A percentile compares a stretch with the other conserved stretches of the same genome.
Conservation (phyloP, 2,329 filamentous ascomycete genomes). For the Trichoderma oligosporum region DNA sequence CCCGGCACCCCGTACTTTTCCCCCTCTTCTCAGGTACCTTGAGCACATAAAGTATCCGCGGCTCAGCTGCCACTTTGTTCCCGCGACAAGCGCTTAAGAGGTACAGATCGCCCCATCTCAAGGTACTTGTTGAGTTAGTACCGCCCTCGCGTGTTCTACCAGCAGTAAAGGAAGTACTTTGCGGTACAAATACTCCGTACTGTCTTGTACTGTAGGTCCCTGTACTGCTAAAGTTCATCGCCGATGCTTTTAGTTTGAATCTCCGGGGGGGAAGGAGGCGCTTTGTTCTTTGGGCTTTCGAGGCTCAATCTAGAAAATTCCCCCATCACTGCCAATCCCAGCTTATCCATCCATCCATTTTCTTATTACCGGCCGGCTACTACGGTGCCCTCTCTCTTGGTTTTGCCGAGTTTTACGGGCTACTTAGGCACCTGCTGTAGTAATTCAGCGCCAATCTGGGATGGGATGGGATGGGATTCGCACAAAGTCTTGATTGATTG, state of each 20-base stretch:
- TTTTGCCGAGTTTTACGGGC: too few relatives aligned
- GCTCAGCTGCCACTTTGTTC: background rate
- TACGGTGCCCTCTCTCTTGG: too few relatives aligned
- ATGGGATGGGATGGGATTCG: too few relatives aligned
- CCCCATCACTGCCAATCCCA: background rate
- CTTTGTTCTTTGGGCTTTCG: conserved; percentile 9
- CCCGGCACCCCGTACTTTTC: background rate
- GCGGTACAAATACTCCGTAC: too few relatives aligned
- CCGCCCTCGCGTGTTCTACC: background rate
- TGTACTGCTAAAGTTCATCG: background rate
- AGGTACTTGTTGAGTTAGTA: background rate
- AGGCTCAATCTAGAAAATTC: conserved; percentile 15
- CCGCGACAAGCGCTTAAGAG: background rate
- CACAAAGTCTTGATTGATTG: too few relatives aligned
- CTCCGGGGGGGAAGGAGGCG: background rate
- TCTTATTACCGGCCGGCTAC: too few relatives aligned
- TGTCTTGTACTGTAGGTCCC: too few relatives aligned
- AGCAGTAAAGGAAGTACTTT: background rate
- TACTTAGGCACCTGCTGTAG: too few relatives aligned
- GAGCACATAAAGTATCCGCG: background rate
- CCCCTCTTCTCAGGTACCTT: conserved; percentile 3
- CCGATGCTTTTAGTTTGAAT: background rate
- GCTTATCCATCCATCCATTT: background rate
- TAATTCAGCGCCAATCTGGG: too few relatives aligned
- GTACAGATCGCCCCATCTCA: background rate